phyloP scores from a whole-genome alignment of 169 alveolate genomes.

The Plasmodium chabaudi region DNA sequence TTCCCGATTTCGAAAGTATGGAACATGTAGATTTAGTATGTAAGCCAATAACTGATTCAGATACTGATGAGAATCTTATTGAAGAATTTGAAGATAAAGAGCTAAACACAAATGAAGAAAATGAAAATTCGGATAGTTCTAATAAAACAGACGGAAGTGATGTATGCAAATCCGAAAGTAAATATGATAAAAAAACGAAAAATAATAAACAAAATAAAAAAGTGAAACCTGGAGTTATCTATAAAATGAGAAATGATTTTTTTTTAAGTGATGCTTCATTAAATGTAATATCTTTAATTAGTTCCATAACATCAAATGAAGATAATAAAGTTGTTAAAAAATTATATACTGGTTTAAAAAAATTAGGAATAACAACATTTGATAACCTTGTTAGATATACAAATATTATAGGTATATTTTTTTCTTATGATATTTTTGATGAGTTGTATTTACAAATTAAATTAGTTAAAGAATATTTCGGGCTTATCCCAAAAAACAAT shows the following conservation, averaged over 20 bases:
- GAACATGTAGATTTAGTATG: slow-evolving; percentile 15
- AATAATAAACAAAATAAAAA: not conserved
- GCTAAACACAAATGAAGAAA: not conserved
- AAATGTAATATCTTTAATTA: slow-evolving; percentile 54
- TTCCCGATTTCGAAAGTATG: not conserved
- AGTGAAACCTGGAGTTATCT: slow-evolving; percentile 5
- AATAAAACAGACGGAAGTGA: not conserved
- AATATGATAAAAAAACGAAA: slow-evolving; percentile 7
- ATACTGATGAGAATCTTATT: not conserved
- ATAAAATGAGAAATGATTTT: slow-evolving; percentile 54
- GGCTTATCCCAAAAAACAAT: not conserved
- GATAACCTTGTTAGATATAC: slow-evolving; percentile 67
- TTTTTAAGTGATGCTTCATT: slow-evolving; percentile 61
- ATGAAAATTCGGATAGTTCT: not conserved
- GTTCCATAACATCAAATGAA: slow-evolving; percentile 33
- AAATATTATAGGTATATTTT: slow-evolving; percentile 68
- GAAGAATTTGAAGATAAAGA: slow-evolving; percentile 10
- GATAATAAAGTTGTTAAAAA: slow-evolving; percentile 37
- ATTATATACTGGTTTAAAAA: slow-evolving; percentile 47
- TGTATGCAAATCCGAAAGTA: slow-evolving; percentile 1
- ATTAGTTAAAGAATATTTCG: slow-evolving; percentile 45
- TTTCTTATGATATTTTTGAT: slow-evolving; percentile 73
- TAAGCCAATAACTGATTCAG: slow-evolving; percentile 7
- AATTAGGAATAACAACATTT: slow-evolving; percentile 57
- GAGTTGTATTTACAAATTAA: slow-evolving; percentile 74